Conservation (phyloP, 179 eudicot species). For the Silene coronaria region DNA sequence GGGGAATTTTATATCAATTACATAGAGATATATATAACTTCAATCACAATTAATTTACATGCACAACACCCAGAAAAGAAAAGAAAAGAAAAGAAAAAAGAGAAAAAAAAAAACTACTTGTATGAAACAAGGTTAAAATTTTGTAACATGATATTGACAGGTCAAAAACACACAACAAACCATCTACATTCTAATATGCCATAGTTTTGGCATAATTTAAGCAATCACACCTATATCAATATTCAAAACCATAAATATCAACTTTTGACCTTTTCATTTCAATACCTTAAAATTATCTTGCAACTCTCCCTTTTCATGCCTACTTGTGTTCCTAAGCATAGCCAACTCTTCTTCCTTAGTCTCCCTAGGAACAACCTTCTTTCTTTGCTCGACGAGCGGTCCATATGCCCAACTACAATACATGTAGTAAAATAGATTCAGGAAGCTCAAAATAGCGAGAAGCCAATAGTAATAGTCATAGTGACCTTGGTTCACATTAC, state of each 20-base stretch:
- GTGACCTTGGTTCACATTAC: conserved; percentile 57
- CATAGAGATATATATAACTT: conserved; percentile 16
- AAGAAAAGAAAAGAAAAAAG: background rate
- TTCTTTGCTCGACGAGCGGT: conserved; percentile 35
- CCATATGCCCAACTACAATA: conserved; percentile 64
- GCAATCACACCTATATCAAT: conserved; percentile 7
- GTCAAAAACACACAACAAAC: conserved; percentile 21
- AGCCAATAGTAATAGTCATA: conserved; percentile 58
- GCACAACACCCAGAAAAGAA: conserved; percentile 9
- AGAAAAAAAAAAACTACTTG: background rate
- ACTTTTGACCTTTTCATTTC: conserved; percentile 15
- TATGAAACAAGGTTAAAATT: conserved; percentile 13
- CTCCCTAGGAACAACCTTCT: conserved; percentile 23
- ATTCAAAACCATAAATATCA: conserved; percentile 12
- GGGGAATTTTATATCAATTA: background rate
- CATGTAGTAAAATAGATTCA: conserved; percentile 52
- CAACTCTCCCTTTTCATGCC: conserved; percentile 23
- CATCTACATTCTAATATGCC: conserved; percentile 16
- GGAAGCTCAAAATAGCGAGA: conserved; percentile 45
- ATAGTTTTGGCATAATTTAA: background rate
- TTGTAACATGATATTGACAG: conserved; percentile 16
- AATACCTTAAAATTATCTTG: conserved; percentile 16
- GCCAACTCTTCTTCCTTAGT: conserved; percentile 30
- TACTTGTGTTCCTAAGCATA: conserved; percentile 28
- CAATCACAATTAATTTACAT: conserved; percentile 25